Evolutionary conservation across 2,329 filamentous ascomycete genomes (phyloP).

Genomic region (Hymenoscyphus repandus): DNA sequence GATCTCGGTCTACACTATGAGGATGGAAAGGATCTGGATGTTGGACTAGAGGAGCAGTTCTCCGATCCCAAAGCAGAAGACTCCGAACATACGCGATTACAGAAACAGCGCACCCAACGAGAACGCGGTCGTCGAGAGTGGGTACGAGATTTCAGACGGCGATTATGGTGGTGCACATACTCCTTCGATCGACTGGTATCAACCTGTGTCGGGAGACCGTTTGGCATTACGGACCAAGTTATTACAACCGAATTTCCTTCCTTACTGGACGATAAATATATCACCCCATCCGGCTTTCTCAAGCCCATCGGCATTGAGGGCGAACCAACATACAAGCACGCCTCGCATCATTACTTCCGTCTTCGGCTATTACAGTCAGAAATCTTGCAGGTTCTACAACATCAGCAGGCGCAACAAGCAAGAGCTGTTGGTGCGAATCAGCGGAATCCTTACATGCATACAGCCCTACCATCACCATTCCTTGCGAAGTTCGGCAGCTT

Average conservation of each 20-base stretch:
- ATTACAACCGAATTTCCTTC: conserved; percentile 95
- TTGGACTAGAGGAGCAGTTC: conserved; percentile 48
- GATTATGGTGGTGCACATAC: conserved; percentile 97
- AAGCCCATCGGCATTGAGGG: conserved; percentile 46
- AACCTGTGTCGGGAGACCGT: conserved; percentile 86
- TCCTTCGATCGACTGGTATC: conserved; percentile 92
- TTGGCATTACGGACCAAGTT: conserved; percentile 92
- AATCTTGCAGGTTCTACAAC: conserved; percentile 88
- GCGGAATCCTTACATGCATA: conserved; percentile 69
- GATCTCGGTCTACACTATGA: conserved; percentile 92
- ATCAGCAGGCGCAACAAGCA: conserved; percentile 80
- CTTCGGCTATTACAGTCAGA: conserved; percentile 87
- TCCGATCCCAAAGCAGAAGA: conserved; percentile 32
- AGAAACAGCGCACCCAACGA: conserved; percentile 33
- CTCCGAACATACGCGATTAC: conserved; percentile 28
- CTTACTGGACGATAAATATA: conserved; percentile 79
- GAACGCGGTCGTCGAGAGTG: conserved; percentile 71
- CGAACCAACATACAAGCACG: conserved; percentile 80
- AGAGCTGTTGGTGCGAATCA: conserved; percentile 59
- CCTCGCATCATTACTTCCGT: conserved; percentile 88
- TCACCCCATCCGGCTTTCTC: conserved; percentile 72
- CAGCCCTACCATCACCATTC: conserved; percentile 77
- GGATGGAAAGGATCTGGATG: conserved; percentile 64
- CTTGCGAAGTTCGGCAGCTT: conserved; percentile 80
- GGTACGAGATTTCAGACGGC: conserved; percentile 76